Evolutionary conservation across 192 early-diverging fungal species (phyloP).

Genomic region (Anaeromyces robustus): DNA sequence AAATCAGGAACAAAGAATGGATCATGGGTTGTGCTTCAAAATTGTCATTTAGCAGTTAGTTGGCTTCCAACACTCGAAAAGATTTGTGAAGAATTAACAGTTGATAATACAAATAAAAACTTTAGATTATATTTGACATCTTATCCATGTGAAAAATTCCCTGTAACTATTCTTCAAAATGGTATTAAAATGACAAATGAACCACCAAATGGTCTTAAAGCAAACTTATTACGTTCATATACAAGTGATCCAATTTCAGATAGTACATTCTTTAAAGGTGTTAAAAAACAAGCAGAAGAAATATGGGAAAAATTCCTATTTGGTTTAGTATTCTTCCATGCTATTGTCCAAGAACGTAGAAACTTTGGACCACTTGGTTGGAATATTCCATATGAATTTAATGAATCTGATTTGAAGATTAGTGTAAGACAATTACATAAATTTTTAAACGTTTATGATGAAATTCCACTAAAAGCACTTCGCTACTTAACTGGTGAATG

Average conservation of each 20-base stretch:
- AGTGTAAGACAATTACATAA: conserved; percentile 30
- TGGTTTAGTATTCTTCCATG: conserved; percentile 45
- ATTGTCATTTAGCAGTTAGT: conserved; percentile 40
- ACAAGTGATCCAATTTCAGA: conserved; percentile 40
- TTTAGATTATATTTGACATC: conserved; percentile 45
- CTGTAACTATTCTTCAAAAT: conserved; percentile 34
- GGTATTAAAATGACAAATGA: conserved; percentile 55
- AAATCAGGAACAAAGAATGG: conserved; percentile 35
- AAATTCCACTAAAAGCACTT: background rate
- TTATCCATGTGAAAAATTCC: conserved; percentile 41
- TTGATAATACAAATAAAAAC: conserved; percentile 41
- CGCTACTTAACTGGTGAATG: conserved; percentile 22
- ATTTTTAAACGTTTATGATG: background rate
- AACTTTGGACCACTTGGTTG: conserved; percentile 44
- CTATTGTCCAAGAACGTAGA: conserved; percentile 36
- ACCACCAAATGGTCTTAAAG: conserved; percentile 40
- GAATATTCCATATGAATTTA: conserved; percentile 22
- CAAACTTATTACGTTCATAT: conserved; percentile 38
- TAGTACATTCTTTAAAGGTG: conserved; percentile 32
- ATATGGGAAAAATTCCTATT: conserved; percentile 39
- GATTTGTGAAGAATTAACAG: conserved; percentile 36
- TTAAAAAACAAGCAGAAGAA: conserved; percentile 23
- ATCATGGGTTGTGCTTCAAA: conserved; percentile 34
- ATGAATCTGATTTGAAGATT: conserved; percentile 28
- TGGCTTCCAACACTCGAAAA: conserved; percentile 27